phyloP scores from a whole-genome alignment of 163 green algal genomes.

The Scenedesmus sp. region DNA sequence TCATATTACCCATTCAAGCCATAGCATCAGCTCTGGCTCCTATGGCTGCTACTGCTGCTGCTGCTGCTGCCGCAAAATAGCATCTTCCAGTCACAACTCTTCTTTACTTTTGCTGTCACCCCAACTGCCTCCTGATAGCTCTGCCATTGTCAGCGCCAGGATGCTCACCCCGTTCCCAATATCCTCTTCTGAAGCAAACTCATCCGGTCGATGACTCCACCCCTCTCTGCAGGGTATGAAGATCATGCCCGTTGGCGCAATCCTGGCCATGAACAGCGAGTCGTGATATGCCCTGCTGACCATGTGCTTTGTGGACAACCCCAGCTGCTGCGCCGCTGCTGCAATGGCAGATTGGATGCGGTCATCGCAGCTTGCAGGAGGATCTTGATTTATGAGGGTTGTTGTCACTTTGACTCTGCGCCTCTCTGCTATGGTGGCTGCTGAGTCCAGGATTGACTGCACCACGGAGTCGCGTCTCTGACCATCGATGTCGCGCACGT shows the following conservation, averaged over 20 bases:
- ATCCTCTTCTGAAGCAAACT: conserved; percentile 83
- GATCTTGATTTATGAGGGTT: conserved; percentile 91
- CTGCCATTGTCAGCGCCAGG: conserved; percentile 86
- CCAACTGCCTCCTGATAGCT: conserved; percentile 66
- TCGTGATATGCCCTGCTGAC: conserved; percentile 97
- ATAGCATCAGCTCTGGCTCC: no score
- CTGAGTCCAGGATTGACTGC: conserved; percentile 62
- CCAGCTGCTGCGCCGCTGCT: conserved; percentile 74
- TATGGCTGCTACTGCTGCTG: background rate
- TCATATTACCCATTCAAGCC: background rate
- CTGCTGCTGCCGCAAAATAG: background rate
- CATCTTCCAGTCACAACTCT: conserved; percentile 21
- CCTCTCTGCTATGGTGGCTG: conserved; percentile 74
- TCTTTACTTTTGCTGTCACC: background rate
- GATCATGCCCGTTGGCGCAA: conserved; percentile 95
- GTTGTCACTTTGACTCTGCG: conserved; percentile 72
- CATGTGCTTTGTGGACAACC: conserved; percentile 80
- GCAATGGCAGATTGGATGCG: conserved; percentile 70
- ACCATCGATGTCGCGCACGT: conserved; percentile 93
- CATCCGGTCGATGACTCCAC: conserved; percentile 93
- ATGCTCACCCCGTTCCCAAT: conserved; percentile 84
- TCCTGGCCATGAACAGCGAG: conserved; percentile 95
- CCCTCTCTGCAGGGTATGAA: conserved; percentile 96
- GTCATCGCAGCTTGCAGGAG: conserved; percentile 80
- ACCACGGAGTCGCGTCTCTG: conserved; percentile 84